Percentiles rank a stretch among this genome's conserved stretches.
phyloP scores from a whole-genome alignment of 78 protist genomes.

The Creolimax fragrantissima region DNA sequence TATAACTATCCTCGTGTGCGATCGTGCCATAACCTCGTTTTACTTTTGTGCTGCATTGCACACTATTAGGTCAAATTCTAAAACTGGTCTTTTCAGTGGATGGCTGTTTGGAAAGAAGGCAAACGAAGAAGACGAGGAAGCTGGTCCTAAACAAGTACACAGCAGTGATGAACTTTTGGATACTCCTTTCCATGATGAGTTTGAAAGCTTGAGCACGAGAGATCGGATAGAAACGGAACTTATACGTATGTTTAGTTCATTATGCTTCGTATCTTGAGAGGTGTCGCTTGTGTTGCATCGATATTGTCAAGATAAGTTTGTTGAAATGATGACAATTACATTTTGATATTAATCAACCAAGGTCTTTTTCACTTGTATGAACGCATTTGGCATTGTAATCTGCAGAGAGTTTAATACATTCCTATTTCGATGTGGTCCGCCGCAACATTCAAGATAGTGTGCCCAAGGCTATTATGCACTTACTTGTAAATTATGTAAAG shows the following conservation, averaged over 20 bases:
- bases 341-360: too few relatives aligned
- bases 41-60: too few relatives aligned
- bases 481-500: conserved; percentile 73
- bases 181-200: background rate
- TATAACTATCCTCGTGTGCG: too few relatives aligned
- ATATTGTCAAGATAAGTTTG: too few relatives aligned
- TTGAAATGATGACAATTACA: too few relatives aligned
- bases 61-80: too few relatives aligned
- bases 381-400: too few relatives aligned
- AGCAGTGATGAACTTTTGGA: background rate
- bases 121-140: background rate
- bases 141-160: background rate
- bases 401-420: conserved; percentile 1
- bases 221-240: background rate
- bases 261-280: too few relatives aligned
- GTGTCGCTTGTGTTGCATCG: too few relatives aligned
- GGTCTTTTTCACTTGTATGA: too few relatives aligned
- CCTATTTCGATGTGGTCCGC: conserved; percentile 10
- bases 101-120: background rate
- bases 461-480: conserved; percentile 89
- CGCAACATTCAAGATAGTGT: conserved; percentile 72
- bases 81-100: background rate
- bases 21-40: too few relatives aligned
- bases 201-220: background rate
- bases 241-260: background rate